These are phyloP conservation scores for Salinomyces thailandicus DNA, from an alignment of 2,329 filamentous ascomycete genomes.

Conservation along the genomic window DNA sequence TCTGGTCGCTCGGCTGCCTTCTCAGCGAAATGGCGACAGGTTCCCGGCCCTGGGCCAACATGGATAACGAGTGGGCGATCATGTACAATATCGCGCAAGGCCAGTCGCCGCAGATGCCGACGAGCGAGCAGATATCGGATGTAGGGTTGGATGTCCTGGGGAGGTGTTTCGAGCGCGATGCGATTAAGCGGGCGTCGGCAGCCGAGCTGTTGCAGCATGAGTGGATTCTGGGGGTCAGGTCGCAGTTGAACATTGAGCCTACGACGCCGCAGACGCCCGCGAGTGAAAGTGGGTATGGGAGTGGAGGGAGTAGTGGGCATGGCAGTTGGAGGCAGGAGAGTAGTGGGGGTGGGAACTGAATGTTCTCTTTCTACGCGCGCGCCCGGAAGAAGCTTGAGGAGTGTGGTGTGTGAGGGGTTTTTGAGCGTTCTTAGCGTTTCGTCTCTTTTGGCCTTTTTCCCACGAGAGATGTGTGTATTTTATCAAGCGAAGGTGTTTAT, in stretches of 20 bases:
- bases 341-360: too few species aligned
- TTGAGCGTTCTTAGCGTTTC: too few species aligned
- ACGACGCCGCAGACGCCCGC: constrained; percentile 34
- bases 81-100: constrained; percentile 99
- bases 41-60: constrained; percentile 81
- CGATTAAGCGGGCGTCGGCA: constrained; percentile 65
- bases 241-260: constrained; percentile 38
- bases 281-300: constrained; percentile 12
- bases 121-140: constrained; percentile 70
- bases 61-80: constrained; percentile 99
- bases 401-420: too few species aligned
- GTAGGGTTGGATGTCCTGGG: constrained; percentile 79
- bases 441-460: too few species aligned
- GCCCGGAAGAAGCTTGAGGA: too few species aligned
- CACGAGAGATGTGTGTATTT: too few species aligned
- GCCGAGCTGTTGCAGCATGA: constrained; percentile 88
- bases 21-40: constrained; percentile 97
- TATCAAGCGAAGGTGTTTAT: too few species aligned
- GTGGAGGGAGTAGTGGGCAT: too few species aligned
- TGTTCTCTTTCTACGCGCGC: too few species aligned
- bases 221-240: constrained; percentile 54
- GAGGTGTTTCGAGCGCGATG: constrained; percentile 78
- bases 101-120: constrained; percentile 78
- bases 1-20: constrained; percentile 95
- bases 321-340: too few species aligned